Percentiles rank a stretch among this genome's conserved stretches.
phyloP scores from a whole-genome alignment of 306 rosid genomes.

The Quercus bicolor region DNA sequence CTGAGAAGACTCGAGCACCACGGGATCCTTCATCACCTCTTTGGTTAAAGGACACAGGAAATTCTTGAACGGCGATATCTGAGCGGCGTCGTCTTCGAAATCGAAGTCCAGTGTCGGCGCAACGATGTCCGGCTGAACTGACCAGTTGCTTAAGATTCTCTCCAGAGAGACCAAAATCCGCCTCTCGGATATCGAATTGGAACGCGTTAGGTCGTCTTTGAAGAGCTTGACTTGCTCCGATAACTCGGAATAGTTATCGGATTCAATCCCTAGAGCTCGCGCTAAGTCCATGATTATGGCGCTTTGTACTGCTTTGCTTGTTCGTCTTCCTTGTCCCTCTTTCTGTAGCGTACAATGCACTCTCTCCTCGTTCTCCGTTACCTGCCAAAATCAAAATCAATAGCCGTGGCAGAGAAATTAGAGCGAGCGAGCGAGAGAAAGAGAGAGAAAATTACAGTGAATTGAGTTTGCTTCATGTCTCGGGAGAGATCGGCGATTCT shows the following conservation, averaged over 20 bases:
- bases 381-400: conserved; percentile 25
- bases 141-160: conserved; percentile 33
- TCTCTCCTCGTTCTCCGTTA: conserved; percentile 46
- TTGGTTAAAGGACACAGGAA: conserved; percentile 52
- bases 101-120: conserved; percentile 22
- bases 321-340: conserved; percentile 40
- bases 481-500: conserved; percentile 36
- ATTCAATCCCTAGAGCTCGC: conserved; percentile 51
- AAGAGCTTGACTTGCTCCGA: conserved; percentile 39
- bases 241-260: conserved; percentile 36
- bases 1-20: conserved; percentile 49
- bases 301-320: conserved; percentile 52
- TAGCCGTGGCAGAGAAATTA: neutral
- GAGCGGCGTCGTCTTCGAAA: conserved; percentile 37
- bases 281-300: conserved; percentile 60
- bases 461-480: conserved; percentile 50
- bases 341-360: conserved; percentile 39
- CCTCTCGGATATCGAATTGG: conserved; percentile 23
- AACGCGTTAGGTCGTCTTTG: conserved; percentile 27
- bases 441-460: conserved; percentile 26
- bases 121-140: conserved; percentile 14
- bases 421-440: neutral
- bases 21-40: conserved; percentile 56
- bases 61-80: conserved; percentile 38
- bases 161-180: conserved; percentile 39